Base-by-base conservation (phyloP, 1,139 yeast genomes). In the Saccharomycopsis hybrid region DNA sequence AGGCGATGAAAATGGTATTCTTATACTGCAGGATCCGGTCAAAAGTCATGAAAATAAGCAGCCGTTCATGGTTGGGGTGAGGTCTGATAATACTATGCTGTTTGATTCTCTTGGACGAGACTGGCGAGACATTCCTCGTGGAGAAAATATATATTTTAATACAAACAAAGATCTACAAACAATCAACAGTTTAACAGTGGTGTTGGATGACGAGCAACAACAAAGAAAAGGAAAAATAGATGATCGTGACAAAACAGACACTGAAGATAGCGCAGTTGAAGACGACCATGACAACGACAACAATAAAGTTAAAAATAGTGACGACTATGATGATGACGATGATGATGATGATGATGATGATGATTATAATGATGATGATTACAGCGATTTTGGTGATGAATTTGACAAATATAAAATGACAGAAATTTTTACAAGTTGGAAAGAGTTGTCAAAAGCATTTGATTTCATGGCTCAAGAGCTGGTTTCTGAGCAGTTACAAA, bases 111-210 rank as follows among this genome's bases (percentile, higher is more conserved):
- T 69, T 47, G 86, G 85, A 0, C 68, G 77, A 43, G 89, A 82
- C 61, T 81, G 88, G 86, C 67, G 85, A 56, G 89, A 82, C 62
- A 69, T 79, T 4, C 84, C 85, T 1, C 65, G 87, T 45, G 85
- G 78, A 2, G 67, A 65, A 1, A 82, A 82, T 58, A 62, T 62
- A 13, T 62, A 65, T 39, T 65, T 68, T 41, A 56, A 46, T 30
- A 39, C 47, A 8, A 36, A 35, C 24, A 30, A 32, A 3, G 39
- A 41, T 5, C 9, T 39, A 3, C 54, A 1, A 30, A 41, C 3
- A n/a, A n/a, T n/a, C n/a, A n/a, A n/a, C n/a, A n/a, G n/a, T n/a
- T n/a, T n/a, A n/a, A n/a, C n/a, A n/a, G n/a, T n/a, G n/a, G n/a
- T n/a, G n/a, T n/a, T n/a, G n/a, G n/a, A n/a, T n/a, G n/a, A n/a